Conservation (phyloP, 1,284 basidiomycete species). For the Gymnopus androsaceus region DNA sequence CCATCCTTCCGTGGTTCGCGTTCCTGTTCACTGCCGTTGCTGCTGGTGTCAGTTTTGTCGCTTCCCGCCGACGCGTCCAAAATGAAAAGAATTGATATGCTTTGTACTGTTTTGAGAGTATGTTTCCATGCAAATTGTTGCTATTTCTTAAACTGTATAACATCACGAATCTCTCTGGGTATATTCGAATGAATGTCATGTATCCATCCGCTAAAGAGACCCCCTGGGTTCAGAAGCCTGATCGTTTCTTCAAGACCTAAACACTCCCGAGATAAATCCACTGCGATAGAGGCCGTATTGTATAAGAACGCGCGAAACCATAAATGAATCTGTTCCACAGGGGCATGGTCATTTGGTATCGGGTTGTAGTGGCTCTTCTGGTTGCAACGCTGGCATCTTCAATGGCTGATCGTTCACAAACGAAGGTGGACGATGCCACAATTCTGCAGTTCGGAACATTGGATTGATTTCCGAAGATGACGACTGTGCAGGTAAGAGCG, state of each 20-base stretch:
- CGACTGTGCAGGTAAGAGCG: background rate
- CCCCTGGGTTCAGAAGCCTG: too few species aligned
- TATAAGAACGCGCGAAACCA: too few species aligned
- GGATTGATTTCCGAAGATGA: slow-evolving; percentile 8
- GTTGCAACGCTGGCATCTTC: slow-evolving; percentile 9
- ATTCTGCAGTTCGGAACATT: slow-evolving; percentile 13
- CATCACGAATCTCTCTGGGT: too few species aligned
- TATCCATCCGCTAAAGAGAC: too few species aligned
- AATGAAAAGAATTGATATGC: background rate
- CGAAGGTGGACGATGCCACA: slow-evolving; percentile 13
- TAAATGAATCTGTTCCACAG: too few species aligned
- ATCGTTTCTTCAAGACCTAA: too few species aligned
- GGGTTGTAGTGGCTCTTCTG: background rate
- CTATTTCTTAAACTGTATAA: too few species aligned
- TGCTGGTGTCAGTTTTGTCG: slow-evolving; percentile 34
- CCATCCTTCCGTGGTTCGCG: slow-evolving; percentile 53
- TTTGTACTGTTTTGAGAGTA: background rate
- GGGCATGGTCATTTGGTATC: too few species aligned
- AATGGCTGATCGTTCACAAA: slow-evolving; percentile 3
- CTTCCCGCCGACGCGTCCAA: slow-evolving; percentile 16
- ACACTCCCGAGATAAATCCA: too few species aligned
- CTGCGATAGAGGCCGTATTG: too few species aligned
- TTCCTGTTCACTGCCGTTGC: slow-evolving; percentile 43
- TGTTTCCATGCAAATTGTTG: background rate
- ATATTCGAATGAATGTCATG: too few species aligned